A percentile compares a stretch with the other conserved stretches of the same genome.
phyloP scores from a whole-genome alignment of 2,329 filamentous ascomycete genomes.

The Orbilia javanica region DNA sequence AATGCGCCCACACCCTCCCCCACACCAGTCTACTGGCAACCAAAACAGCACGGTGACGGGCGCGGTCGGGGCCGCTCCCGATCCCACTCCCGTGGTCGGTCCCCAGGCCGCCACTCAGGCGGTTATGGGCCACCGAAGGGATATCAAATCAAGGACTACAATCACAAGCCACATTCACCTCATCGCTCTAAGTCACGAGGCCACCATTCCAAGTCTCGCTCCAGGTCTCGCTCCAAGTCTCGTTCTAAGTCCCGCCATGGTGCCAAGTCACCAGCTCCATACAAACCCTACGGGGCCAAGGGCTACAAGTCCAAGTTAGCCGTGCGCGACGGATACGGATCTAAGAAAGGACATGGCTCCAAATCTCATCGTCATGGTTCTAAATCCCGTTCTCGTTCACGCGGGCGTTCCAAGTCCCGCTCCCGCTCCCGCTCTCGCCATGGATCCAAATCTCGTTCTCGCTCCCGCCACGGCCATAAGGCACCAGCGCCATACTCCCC shows the following conservation, averaged over 20 bases:
- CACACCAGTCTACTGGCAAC: background rate
- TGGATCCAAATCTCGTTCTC: constrained; percentile 1
- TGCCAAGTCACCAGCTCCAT: constrained; percentile 5
- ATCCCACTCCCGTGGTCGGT: background rate
- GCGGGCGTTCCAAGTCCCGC: constrained; percentile 5
- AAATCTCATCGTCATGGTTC: background rate
- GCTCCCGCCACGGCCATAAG: constrained; percentile 1
- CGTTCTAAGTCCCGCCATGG: constrained; percentile 3
- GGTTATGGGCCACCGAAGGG: background rate
- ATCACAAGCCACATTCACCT: background rate
- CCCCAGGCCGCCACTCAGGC: background rate
- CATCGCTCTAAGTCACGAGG: background rate
- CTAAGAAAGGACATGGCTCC: background rate
- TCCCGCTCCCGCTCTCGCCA: constrained; percentile 6
- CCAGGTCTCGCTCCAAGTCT: background rate
- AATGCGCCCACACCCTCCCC: background rate
- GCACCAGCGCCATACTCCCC: constrained; percentile 1
- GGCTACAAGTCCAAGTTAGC: constrained; percentile 4
- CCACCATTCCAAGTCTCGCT: background rate
- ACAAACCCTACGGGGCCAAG: background rate
- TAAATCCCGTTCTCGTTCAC: constrained; percentile 4
- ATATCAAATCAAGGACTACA: background rate
- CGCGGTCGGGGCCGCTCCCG: background rate
- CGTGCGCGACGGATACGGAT: background rate
- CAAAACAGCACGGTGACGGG: background rate